Conservation (phyloP, 768 basidiomycete species). For the Hortiboletus campestris region DNA sequence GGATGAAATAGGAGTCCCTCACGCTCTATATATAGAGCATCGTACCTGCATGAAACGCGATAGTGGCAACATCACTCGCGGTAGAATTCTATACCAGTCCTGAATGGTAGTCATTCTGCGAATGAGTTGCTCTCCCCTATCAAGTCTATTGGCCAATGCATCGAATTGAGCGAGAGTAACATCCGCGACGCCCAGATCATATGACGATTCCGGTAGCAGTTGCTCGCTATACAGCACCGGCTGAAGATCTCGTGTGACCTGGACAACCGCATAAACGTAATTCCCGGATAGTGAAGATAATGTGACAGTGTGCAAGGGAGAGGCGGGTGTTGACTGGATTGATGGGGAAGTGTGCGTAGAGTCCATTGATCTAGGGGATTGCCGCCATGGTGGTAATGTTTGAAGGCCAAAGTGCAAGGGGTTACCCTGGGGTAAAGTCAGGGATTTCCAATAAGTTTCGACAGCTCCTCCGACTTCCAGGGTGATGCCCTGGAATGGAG, state of each 20-base stretch:
- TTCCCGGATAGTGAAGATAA: constrained; percentile 89
- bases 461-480: constrained; percentile 92
- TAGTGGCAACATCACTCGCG: constrained; percentile 66
- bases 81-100: constrained; percentile 49
- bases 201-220: constrained; percentile 66
- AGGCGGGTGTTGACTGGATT: constrained; percentile 48
- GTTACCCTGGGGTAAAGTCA: constrained; percentile 31
- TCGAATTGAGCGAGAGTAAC: constrained; percentile 82
- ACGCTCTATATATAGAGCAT: background rate
- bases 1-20: constrained; percentile 6
- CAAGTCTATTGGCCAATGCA: constrained; percentile 52
- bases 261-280: constrained; percentile 82
- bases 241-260: constrained; percentile 90
- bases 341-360: constrained; percentile 75
- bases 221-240: constrained; percentile 83
- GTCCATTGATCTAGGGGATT: constrained; percentile 37
- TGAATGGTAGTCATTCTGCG: constrained; percentile 29
- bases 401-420: constrained; percentile 34
- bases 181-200: constrained; percentile 81
- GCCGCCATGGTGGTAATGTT: constrained; percentile 36
- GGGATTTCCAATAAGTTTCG: constrained; percentile 98
- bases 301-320: constrained; percentile 60
- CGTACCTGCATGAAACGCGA: constrained; percentile 73
- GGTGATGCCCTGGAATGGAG: constrained; percentile 88
- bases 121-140: constrained; percentile 40